Percentiles rank a stretch among this genome's conserved stretches.
These are phyloP conservation scores for Crithidia bombi DNA, from an alignment of 208 protist species.

Conservation along the genomic window DNA sequence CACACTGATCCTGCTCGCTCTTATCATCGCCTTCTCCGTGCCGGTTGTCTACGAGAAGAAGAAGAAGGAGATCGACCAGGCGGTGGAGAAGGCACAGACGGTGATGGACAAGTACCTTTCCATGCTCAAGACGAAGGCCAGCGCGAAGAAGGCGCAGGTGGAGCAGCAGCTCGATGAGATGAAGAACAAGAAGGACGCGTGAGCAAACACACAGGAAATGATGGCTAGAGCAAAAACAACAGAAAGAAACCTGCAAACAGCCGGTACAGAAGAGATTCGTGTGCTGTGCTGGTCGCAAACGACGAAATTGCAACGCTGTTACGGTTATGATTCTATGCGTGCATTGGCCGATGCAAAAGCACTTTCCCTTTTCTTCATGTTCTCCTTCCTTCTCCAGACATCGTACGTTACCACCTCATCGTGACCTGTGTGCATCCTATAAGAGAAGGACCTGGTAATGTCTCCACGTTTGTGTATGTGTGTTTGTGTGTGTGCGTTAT, in stretches of 20 bases:
- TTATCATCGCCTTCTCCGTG: slow-evolving; percentile 54
- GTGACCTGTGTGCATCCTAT: no score
- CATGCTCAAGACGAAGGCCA: slow-evolving; percentile 40
- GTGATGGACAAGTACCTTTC: slow-evolving; percentile 57
- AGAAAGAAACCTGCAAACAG: no score
- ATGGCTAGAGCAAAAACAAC: no score
- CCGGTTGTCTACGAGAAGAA: slow-evolving; percentile 80
- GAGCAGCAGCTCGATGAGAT: slow-evolving; percentile 34
- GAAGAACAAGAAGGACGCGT: slow-evolving; percentile 32
- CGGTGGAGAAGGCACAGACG: slow-evolving; percentile 31
- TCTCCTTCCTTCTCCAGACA: no score
- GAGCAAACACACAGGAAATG: slow-evolving; percentile 29
- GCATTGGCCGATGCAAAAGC: not conserved
- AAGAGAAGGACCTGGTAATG: no score
- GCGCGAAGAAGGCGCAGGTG: slow-evolving; percentile 26
- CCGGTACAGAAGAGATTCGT: no score
- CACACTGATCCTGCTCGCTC: slow-evolving; percentile 41
- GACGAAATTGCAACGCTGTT: no score
- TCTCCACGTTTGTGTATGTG: no score
- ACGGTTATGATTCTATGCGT: no score
- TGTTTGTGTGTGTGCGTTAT: no score
- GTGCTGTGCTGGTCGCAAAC: no score
- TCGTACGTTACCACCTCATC: no score
- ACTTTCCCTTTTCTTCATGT: not conserved
- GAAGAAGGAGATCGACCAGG: slow-evolving; percentile 62